A percentile compares a stretch with the other conserved stretches of the same genome.
Conservation (phyloP, 129 eudicot species). For the Lactuca saligna region DNA sequence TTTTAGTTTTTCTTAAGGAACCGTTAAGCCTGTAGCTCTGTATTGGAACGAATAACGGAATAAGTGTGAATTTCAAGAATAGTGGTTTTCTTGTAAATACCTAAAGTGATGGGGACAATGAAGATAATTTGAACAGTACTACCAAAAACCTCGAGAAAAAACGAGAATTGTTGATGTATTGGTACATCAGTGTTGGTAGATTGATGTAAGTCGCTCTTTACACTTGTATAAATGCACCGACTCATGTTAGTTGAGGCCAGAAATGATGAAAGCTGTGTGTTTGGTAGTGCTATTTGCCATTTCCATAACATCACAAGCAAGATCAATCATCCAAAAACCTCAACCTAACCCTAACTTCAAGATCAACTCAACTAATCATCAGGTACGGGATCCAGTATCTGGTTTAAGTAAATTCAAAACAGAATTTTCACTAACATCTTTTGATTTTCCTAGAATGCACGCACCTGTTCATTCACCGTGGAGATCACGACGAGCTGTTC, state of each 20-base stretch:
- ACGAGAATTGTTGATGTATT: conserved; percentile 5
- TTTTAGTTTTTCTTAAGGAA: background rate
- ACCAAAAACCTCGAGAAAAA: conserved; percentile 10
- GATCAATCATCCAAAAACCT: conserved; percentile 45
- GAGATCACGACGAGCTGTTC: conserved; percentile 74
- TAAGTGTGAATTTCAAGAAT: background rate
- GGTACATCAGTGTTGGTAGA: background rate
- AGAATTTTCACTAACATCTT: background rate
- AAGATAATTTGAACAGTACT: conserved; percentile 17
- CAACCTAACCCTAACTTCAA: conserved; percentile 46
- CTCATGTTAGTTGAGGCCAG: conserved; percentile 13
- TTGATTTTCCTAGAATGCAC: conserved; percentile 34
- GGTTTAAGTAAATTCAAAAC: conserved; percentile 8
- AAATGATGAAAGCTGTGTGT: conserved; percentile 31
- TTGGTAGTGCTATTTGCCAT: conserved; percentile 26
- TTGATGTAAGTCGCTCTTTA: conserved; percentile 3
- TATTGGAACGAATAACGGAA: background rate
- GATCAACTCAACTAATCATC: conserved; percentile 38
- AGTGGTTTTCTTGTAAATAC: conserved; percentile 4
- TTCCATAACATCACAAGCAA: conserved; percentile 39
- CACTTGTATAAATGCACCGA: conserved; percentile 14
- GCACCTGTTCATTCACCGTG: conserved; percentile 62
- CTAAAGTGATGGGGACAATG: conserved; percentile 9
- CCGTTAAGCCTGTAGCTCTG: conserved; percentile 1
- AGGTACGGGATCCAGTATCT: conserved; percentile 30